phyloP scores from a whole-genome alignment of 2,329 filamentous ascomycete genomes.

The Colletotrichum eremochloae region DNA sequence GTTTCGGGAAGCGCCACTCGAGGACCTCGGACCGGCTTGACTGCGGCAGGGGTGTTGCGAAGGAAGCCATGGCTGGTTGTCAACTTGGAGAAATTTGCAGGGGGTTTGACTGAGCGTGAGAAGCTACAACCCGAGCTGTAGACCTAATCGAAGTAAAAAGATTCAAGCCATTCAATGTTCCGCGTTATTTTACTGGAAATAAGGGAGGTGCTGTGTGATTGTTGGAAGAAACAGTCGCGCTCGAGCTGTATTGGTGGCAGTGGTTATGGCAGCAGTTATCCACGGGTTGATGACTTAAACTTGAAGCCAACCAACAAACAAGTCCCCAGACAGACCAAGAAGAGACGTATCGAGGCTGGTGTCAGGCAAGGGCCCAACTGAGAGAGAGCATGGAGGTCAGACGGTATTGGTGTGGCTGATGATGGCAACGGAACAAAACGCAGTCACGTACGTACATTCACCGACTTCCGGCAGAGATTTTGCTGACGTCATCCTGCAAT shows the following conservation, averaged over 20 bases:
- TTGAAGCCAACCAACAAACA: background rate
- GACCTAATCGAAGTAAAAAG: background rate
- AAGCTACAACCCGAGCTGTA: background rate
- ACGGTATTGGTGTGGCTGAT: constrained; percentile 30
- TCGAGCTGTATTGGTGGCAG: background rate
- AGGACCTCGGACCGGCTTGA: constrained; percentile 59
- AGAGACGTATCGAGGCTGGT: background rate
- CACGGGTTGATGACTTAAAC: background rate
- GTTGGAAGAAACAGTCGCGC: background rate
- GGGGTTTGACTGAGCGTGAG: background rate
- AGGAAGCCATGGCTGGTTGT: constrained; percentile 44
- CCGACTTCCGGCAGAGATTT: constrained; percentile 16
- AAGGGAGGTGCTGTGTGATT: background rate
- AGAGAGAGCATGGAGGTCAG: background rate
- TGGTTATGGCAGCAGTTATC: background rate
- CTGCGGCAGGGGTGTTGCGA: constrained; percentile 60
- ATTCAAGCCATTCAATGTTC: background rate
- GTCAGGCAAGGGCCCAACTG: background rate
- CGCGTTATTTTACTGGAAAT: background rate
- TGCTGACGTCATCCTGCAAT: constrained; percentile 24
- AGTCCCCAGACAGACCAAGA: background rate
- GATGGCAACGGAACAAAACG: constrained; percentile 4
- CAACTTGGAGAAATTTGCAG: background rate
- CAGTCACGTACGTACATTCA: constrained; percentile 1
- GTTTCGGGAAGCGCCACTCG: constrained; percentile 60